Evolutionary conservation across 1,284 basidiomycete species (phyloP).

Genomic region (Retiboletus flavoniger): DNA sequence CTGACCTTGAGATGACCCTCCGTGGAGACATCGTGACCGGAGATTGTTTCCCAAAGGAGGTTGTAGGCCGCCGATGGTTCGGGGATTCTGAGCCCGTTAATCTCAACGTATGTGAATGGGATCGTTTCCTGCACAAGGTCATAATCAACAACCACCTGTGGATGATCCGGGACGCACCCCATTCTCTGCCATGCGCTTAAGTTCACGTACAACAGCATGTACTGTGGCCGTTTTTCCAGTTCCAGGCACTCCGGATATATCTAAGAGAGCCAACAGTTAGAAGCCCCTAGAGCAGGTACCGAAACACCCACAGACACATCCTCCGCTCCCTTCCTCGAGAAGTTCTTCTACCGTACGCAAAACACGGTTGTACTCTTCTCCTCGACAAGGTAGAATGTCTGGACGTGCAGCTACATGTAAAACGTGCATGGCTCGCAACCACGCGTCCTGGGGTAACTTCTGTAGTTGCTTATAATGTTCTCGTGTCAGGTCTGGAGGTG

Average conservation of each 20-base stretch:
- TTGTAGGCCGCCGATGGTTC: conserved; percentile 87
- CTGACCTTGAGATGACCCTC: conserved; percentile 66
- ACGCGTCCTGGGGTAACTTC: conserved; percentile 69
- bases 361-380: conserved; percentile 82
- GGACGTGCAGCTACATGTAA: conserved; percentile 94
- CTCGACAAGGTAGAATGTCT: conserved; percentile 86
- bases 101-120: conserved; percentile 96
- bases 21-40: conserved; percentile 62
- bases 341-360: conserved; percentile 80
- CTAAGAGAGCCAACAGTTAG: conserved; percentile 41
- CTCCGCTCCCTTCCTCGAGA: conserved; percentile 90
- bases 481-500: conserved; percentile 38
- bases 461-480: conserved; percentile 39
- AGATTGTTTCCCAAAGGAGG: conserved; percentile 86
- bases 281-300: background rate
- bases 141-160: background rate
- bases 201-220: conserved; percentile 84
- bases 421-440: conserved; percentile 82
- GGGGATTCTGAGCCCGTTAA: conserved; percentile 93
- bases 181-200: conserved; percentile 82
- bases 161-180: conserved; percentile 49
- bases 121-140: conserved; percentile 68
- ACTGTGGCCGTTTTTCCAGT: conserved; percentile 99
- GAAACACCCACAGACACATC: conserved; percentile 82
- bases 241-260: conserved; percentile 96